Base-by-base conservation (phyloP, 1,284 basidiomycete species). In the Termitomyces sp. region DNA sequence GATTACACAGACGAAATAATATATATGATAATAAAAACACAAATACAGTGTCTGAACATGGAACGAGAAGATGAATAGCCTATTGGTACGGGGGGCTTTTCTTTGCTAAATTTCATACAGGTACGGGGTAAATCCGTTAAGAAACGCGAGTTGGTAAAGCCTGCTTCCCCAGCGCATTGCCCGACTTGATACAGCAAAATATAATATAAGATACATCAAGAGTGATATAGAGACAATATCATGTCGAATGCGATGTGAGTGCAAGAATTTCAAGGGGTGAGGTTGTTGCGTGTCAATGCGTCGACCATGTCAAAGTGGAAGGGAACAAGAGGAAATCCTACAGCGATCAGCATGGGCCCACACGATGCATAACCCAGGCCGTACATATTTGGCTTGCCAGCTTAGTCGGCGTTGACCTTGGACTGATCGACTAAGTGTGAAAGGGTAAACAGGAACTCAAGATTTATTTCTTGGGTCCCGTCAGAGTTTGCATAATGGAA, bases 401-500 rank as follows among this genome's bases (percentile, higher is more conserved):
- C 34, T 9, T 26, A 9, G 41, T n/a, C 47, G 5, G 6, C 9
- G 17, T 39, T 17, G 3, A 39, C 6, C 28, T 5, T 48, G 31
- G 40, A 19, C 44, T 33, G 43, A 49, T 38, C 19, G 31, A 40
- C 38, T 9, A 1, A 26, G 4, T 5, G 38, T 26, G 31, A 17
- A n/a, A 31, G 10, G 5, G 39, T 26, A 36, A 33, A 33, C 43
- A 17, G 13, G 28, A 21, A 5, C 5, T 19, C 7, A 8, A 31
- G 43, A 31, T 51, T 36, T 61, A 64, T 54, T 61, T 57, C 62
- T 65, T 67, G 38, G 55, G 28, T 13, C 56, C 50, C 42, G 69
- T 60, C n/a, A 89, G 73, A 52, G 71, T 75, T 65, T 86, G 80
- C 57, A 89, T 72, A 62, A 90, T 83, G 57, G 79, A 75, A 60